A percentile compares a stretch with the other conserved stretches of the same genome.
Conservation (phyloP, 345 rosid species). For the Eucalyptus marginata region DNA sequence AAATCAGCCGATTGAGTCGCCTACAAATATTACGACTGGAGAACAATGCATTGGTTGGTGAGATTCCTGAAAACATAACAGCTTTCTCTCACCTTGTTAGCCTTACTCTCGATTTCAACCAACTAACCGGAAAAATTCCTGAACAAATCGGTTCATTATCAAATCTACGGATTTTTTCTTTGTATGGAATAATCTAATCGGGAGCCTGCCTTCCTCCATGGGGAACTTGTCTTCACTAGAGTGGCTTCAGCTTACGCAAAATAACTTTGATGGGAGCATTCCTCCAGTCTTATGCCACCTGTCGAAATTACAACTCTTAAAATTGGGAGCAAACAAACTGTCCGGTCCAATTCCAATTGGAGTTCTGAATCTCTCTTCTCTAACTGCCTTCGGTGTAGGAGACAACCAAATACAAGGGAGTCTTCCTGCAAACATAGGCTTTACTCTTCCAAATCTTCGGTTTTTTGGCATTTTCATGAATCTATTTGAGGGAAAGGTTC, state of each 20-base stretch:
- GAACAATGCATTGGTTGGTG: background rate
- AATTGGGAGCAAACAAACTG: accelerated
- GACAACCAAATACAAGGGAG: background rate
- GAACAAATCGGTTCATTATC: background rate
- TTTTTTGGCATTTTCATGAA: accelerated
- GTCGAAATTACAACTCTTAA: accelerated
- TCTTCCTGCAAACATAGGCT: background rate
- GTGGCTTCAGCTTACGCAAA: accelerated
- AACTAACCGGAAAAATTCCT: background rate
- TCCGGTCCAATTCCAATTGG: background rate
- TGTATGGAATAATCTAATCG: accelerated
- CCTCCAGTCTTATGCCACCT: background rate
- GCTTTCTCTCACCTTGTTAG: accelerated
- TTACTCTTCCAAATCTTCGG: background rate
- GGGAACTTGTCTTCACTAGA: background rate
- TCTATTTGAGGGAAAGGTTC: background rate
- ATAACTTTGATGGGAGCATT: background rate
- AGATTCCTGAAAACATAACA: background rate
- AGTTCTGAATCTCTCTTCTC: background rate
- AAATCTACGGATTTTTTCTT: accelerated
- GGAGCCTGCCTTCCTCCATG: background rate
- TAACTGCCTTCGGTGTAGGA: accelerated
- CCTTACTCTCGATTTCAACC: accelerated
- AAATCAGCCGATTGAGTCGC: background rate
- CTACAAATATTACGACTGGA: accelerated